Percentiles rank a stretch among this genome's conserved stretches.
Evolutionary conservation across 2,329 filamentous ascomycete genomes (phyloP).

Genomic region (Cladosporium sp.): DNA sequence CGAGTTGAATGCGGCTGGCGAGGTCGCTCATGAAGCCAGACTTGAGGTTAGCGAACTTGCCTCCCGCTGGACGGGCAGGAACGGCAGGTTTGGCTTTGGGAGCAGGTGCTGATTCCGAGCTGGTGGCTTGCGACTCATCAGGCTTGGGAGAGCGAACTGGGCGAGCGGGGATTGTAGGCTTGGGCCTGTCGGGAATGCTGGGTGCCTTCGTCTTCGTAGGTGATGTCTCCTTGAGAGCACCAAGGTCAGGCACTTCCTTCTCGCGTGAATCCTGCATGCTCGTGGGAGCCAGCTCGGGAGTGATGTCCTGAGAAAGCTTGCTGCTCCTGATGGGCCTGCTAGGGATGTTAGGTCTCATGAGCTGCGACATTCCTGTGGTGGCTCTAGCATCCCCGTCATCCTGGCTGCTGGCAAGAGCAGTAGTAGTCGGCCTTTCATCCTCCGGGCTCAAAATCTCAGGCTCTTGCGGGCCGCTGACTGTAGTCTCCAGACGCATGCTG

Average conservation of each 20-base stretch:
- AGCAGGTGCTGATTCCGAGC: constrained; percentile 32
- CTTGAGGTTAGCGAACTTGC: constrained; percentile 88
- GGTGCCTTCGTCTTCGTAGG: constrained; percentile 56
- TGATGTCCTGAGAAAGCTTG: constrained; percentile 35
- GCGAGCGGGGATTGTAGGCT: constrained; percentile 63
- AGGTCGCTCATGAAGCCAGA: constrained; percentile 91
- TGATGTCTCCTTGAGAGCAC: constrained; percentile 35
- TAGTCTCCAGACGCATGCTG: constrained; percentile 75
- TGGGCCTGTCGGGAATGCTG: constrained; percentile 58
- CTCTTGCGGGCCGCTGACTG: constrained; percentile 52
- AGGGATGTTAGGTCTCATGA: constrained; percentile 33
- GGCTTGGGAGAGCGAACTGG: constrained; percentile 54
- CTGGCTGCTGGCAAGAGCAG: constrained; percentile 22
- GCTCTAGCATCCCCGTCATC: constrained; percentile 28
- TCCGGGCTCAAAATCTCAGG: constrained; percentile 33
- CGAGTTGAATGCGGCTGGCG: constrained; percentile 83
- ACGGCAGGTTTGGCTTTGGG: constrained; percentile 80
- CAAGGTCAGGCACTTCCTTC: constrained; percentile 25
- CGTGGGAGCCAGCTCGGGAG: constrained; percentile 36
- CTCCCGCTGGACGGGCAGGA: constrained; percentile 72
- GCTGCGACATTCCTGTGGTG: constrained; percentile 29
- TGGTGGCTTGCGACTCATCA: constrained; percentile 17
- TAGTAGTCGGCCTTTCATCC: constrained; percentile 30
- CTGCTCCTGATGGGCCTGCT: constrained; percentile 33
- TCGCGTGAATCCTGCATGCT: constrained; percentile 30